Percentiles rank a stretch among this genome's conserved stretches.
phyloP scores from a whole-genome alignment of 1,139 yeast genomes.

The Lodderomyces parapsilosis region DNA sequence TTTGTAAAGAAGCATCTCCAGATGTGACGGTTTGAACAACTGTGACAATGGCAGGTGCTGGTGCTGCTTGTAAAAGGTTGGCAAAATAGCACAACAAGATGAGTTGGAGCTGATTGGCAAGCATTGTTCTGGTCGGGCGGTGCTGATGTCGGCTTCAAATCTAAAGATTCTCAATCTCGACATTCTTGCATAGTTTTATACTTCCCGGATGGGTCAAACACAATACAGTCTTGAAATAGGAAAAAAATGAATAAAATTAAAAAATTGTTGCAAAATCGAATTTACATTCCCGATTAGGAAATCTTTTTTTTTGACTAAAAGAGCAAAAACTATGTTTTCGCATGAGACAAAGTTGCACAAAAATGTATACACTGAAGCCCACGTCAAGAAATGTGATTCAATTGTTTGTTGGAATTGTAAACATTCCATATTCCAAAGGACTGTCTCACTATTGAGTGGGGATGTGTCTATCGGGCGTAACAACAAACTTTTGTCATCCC shows the following conservation, averaged over 20 bases:
- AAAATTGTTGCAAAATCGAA: slow-evolving; percentile 1
- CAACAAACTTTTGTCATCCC: background rate
- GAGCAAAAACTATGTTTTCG: background rate
- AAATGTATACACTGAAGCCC: slow-evolving; percentile 2
- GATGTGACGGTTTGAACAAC: slow-evolving; percentile 25
- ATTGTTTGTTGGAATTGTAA: background rate
- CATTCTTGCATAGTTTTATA: background rate
- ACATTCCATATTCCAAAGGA: background rate
- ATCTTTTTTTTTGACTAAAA: slow-evolving; percentile 3
- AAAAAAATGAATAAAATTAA: no score
- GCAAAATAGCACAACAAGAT: slow-evolving; percentile 8
- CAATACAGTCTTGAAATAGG: background rate
- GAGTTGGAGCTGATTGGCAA: background rate
- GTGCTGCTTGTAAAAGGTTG: slow-evolving; percentile 19
- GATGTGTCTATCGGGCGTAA: background rate
- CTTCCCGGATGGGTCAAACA: background rate
- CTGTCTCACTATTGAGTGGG: background rate
- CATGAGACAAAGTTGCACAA: background rate
- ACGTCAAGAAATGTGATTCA: slow-evolving; percentile 3
- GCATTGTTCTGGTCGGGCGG: background rate
- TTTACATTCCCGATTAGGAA: slow-evolving; percentile 3
- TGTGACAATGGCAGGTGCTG: slow-evolving; percentile 30
- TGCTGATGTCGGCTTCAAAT: background rate
- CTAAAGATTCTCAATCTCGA: background rate
- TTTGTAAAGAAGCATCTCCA: background rate